Evolutionary conservation across 768 basidiomycete species (phyloP).

Genomic region (Pleurotus pulmonarius): DNA sequence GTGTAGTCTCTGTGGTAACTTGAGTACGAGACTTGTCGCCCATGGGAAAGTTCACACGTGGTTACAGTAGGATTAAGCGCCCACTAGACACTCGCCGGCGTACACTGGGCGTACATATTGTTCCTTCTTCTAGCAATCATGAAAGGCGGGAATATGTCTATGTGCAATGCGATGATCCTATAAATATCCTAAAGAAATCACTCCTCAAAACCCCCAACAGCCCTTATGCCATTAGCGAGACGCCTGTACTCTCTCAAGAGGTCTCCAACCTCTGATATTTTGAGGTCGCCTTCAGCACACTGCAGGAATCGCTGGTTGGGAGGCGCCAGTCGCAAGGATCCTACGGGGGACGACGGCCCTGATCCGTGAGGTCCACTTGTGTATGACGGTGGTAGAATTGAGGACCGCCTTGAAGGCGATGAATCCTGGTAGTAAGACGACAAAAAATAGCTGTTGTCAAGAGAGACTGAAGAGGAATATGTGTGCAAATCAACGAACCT

Average conservation of each 20-base stretch:
- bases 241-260: conserved; percentile 80
- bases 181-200: conserved; percentile 7
- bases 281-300: conserved; percentile 71
- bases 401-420: conserved; percentile 35
- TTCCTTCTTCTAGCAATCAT: neutral
- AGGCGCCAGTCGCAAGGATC: conserved; percentile 42
- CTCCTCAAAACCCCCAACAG: conserved; percentile 54
- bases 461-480: neutral
- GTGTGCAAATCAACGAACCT: conserved; percentile 21
- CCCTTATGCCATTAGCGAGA: conserved; percentile 65
- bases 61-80: neutral
- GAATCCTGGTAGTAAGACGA: conserved; percentile 21
- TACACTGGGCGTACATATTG: too few relatives aligned
- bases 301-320: conserved; percentile 72
- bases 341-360: conserved; percentile 33
- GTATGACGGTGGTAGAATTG: conserved; percentile 30
- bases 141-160: neutral
- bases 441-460: conserved; percentile 7
- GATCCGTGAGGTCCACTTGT: conserved; percentile 28
- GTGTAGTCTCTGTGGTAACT: conserved; percentile 11
- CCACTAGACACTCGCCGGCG: neutral
- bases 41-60: conserved; percentile 18
- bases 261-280: conserved; percentile 74
- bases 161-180: too few relatives aligned
- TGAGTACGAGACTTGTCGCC: conserved; percentile 6